Evolutionary conservation across 768 basidiomycete genomes (phyloP), one percentile per base, ranked within the genome.

Genomic region (Tubosaeta sp.): DNA sequence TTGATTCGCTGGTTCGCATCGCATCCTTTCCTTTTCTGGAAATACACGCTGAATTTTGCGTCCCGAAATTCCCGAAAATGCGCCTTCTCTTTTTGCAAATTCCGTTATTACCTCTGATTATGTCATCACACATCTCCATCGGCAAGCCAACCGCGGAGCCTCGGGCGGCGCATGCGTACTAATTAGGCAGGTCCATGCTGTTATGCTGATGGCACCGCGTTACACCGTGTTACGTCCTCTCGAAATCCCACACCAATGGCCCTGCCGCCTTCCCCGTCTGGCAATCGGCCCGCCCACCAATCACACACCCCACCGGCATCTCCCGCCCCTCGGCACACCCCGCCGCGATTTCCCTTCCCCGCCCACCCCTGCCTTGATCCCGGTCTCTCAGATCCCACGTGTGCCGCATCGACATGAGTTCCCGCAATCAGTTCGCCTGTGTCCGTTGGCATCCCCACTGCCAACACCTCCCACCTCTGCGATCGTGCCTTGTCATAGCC

Each of bases 1-100:
- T 70, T 69, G 66, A 69, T 70, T 68, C 60, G 62, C 50, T 60
- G 66, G 65, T 64, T 69, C 68, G 62, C 68, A 66, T 67, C 66
- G 59, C 62, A 64, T 57, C 57, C 18, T 13, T 47, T 29, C 67
- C 59, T 24, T 32, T 55, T 35, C n/a, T 0, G 55, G 62, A 60
- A 32, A 21, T 60, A 6, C 44, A 19, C 43, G 52, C 52, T 47
- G 43, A 34, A 45, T 46, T 44, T 57, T 46, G 46, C 63, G 62
- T 60, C 51, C 67, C 68, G 68, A 55, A 57, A 53, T 56, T 53
- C 50, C 67, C 59, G 58, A 58, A 53, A 58, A 62, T 60, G 52
- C 53, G 32, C 54, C 53, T 50, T 62, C 41, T 47, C 38, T 46
- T 53, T 66, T 67, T 53, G 42, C 59, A 68, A 68, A 62, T 64